Conservation (phyloP, 148 eudicot species). For the Polygonum aviculare region DNA sequence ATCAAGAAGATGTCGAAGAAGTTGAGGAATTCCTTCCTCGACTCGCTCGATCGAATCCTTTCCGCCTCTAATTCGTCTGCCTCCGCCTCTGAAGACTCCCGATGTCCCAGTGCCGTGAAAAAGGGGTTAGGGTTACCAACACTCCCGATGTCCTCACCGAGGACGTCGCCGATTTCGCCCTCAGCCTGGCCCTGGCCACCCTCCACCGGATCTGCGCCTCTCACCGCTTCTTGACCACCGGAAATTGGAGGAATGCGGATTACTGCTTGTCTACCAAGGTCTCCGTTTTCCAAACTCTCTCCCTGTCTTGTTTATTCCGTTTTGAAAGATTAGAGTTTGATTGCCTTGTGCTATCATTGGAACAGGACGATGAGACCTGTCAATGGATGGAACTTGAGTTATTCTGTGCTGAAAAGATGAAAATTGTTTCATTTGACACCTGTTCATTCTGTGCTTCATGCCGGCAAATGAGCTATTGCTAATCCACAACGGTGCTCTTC, state of each 20-base stretch:
- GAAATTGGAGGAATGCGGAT: conserved; percentile 34
- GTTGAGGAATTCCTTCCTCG: no score
- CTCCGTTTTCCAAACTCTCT: neutral
- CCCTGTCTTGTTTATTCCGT: neutral
- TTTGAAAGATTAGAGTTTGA: neutral
- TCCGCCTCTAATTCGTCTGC: no score
- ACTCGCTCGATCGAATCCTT: no score
- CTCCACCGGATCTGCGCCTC: conserved; percentile 40
- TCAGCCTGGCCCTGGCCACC: conserved; percentile 30
- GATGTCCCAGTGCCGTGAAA: conserved; percentile 4
- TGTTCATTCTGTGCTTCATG: no score
- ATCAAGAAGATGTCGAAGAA: no score
- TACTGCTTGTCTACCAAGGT: conserved; percentile 44
- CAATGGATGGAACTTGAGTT: neutral
- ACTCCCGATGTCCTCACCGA: conserved; percentile 28
- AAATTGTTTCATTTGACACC: no score
- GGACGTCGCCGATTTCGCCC: conserved; percentile 58
- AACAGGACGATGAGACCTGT: neutral
- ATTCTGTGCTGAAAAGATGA: no score
- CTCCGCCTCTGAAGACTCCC: no score
- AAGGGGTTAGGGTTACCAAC: conserved; percentile 11
- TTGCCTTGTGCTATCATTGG: neutral
- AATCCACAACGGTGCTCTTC: neutral
- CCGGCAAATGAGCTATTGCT: neutral
- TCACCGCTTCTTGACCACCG: conserved; percentile 38